Percentiles rank a stretch among this genome's conserved stretches.
Conservation (phyloP, 176 grass and related monocot species). For the Dendrocalamus sinicus region DNA sequence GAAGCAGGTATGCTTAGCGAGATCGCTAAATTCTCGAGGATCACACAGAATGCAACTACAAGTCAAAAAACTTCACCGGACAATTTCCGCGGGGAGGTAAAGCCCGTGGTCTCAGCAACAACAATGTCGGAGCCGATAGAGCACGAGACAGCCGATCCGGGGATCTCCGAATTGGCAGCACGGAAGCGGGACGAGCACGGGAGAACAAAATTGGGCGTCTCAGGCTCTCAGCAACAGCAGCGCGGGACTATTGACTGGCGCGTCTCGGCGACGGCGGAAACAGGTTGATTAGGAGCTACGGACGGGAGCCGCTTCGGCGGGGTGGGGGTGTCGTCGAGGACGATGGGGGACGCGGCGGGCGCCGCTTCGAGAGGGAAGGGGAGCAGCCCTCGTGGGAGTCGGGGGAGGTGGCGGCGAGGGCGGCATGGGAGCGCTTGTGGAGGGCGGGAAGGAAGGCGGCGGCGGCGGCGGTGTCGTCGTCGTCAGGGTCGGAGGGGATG, state of each 20-base stretch:
- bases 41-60: background rate
- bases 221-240: background rate
- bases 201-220: conserved; percentile 33
- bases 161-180: conserved; percentile 1
- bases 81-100: background rate
- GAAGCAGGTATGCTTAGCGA: background rate
- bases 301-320: conserved; percentile 42
- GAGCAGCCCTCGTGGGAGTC: conserved; percentile 32
- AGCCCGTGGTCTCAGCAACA: conserved; percentile 13
- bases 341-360: conserved; percentile 22
- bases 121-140: background rate
- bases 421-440: conserved; percentile 17
- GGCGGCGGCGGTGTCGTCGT: conserved; percentile 6
- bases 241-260: background rate
- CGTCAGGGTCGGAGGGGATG: conserved; percentile 41
- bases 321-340: conserved; percentile 59
- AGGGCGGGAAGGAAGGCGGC: background rate
- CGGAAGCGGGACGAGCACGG: background rate
- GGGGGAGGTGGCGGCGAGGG: background rate
- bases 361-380: conserved; percentile 24
- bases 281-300: background rate
- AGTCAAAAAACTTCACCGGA: conserved; percentile 15
- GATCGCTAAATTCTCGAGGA: background rate
- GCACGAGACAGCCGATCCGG: background rate
- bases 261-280: conserved; percentile 34